Base-by-base conservation (phyloP, 2,329 filamentous ascomycete species). In the Hypoxylon sp. region DNA sequence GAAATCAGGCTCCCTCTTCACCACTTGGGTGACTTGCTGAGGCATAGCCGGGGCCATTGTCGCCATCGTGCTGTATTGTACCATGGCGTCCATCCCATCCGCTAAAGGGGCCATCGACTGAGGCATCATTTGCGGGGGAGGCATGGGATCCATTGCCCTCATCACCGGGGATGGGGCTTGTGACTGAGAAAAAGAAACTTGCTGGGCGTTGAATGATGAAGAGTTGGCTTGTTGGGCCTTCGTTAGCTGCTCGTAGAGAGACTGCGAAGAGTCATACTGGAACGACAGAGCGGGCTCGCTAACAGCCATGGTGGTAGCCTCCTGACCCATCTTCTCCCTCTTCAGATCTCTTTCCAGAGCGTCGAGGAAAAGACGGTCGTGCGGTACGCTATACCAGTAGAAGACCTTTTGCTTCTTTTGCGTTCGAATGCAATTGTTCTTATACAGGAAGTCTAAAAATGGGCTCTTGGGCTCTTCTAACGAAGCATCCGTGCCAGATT, bases 391-490 rank as follows among this genome's bases (percentile, higher is more conserved):
- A 84, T 98, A 99, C 96, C 96, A 99, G 85, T 98, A 99, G 79
- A 99, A 99, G 73, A 99, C 96, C 86, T 99, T 99, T 80, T 99
- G 96, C 88, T 99, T 99, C 90, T 99, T 99, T 82, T 99, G 96
- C 39, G 96, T 99, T 75, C 96, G 91, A 75, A 99, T 99, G 87
- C 96, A 99, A 86, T 99, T 99, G 88, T 99, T 99, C 88, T 99
- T 99, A 89, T 99, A 99, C 48, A 99, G 87, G 81, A 98, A 99
- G 82, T 99, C 96, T 69, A 99, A 88, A 83, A 99, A 99, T 1
- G 93, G 91, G 83, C 95, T 98, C 87, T 99, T 99, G 62, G 96
- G 96, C 85, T 99, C 96, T 83, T 99, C 96, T 67, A 99, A 89
- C 46, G 96, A 98, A 53, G 96, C 96, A 85, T 99, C 96, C 75